Evolutionary conservation across 768 basidiomycete genomes (phyloP), one percentile per base, ranked within the genome.

Genomic region (Gloeophyllum trabeum): DNA sequence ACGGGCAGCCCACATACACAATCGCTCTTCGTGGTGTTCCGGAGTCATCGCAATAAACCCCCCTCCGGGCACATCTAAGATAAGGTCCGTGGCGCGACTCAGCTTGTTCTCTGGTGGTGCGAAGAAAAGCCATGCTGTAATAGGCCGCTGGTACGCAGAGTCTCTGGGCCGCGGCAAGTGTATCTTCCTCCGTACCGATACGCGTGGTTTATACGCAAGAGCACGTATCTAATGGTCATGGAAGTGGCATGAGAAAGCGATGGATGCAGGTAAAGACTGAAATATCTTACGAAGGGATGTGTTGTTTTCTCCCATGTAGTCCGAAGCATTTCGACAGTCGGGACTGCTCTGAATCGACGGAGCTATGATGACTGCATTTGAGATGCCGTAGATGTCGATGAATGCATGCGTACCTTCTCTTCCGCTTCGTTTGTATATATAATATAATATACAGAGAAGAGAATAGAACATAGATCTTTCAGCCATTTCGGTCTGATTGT

Each of bases 1-100:
- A 38, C 67, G 69, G 24, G 76, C 63, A 3, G 92, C 85, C 94
- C 96, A 98, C 51, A 72, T 70, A 41, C 87, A 69, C 43, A 97
- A 67, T 12, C 96, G 74, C 56, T 98, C 94, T 61, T 96, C 94
- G 50, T 99, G 96, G 60, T 97, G 92, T 53, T 89, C 84, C 2
- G 96, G 96, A 4, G 73, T 76, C 92, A 98, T 96, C 19, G 90
- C 86, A 39, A 98, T 81, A 59, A 97, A 99, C 0, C 96, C 96
- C 4, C 96, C 96, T 4, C 96, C 96, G 12, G 96, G 94, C 43
- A 88, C 79, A 55, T 98, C 96, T 21, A 97, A 65, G 28, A 97
- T 81, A 19, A 98, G 66, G 51, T 98, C 89, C 6, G 76, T 84
- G 12, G 77, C 65, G 35, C 71, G 65, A 21, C 69, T 66, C 28